Percentiles rank a stretch among this genome's conserved stretches.
phyloP scores from a whole-genome alignment of 768 basidiomycete genomes.

The Daedaleopsis nitida region DNA sequence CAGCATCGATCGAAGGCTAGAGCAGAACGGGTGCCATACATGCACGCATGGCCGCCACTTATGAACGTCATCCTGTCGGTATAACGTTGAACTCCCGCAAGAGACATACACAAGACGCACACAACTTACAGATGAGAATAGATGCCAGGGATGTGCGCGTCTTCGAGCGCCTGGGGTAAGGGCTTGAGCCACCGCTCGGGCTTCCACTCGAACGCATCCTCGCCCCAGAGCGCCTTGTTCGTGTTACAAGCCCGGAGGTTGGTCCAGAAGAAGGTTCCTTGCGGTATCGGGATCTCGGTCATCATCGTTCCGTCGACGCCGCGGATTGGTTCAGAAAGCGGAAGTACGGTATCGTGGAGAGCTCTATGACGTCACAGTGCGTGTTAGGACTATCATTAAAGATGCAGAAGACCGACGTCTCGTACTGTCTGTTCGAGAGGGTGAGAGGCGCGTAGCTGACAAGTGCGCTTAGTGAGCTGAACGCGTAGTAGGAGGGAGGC shows the following conservation, averaged over 20 bases:
- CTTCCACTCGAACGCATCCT: slow-evolving; percentile 24
- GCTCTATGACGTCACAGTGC: background rate
- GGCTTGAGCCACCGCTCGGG: slow-evolving; percentile 23
- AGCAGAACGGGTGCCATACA: slow-evolving; percentile 2
- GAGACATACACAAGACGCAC: background rate
- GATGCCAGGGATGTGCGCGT: slow-evolving; percentile 12
- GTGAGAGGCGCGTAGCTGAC: slow-evolving; percentile 11
- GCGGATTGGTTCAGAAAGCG: slow-evolving; percentile 13
- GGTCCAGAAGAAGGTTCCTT: slow-evolving; percentile 21
- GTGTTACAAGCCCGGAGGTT: slow-evolving; percentile 25
- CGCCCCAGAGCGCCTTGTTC: slow-evolving; percentile 24
- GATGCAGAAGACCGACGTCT: too few relatives aligned
- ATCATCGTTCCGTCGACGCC: slow-evolving; percentile 13
- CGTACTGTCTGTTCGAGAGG: slow-evolving; percentile 8
- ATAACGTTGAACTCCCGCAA: background rate
- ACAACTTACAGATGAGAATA: slow-evolving; percentile 12
- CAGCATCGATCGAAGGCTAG: background rate
- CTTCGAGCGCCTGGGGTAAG: slow-evolving; percentile 11
- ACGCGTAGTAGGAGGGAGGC: background rate
- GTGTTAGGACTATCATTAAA: too few relatives aligned
- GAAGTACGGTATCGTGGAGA: slow-evolving; percentile 3
- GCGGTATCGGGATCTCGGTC: slow-evolving; percentile 12
- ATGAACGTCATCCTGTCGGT: slow-evolving; percentile 15
- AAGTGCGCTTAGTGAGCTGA: background rate
- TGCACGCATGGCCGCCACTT: slow-evolving; percentile 12